Percentiles rank a stretch among this genome's conserved stretches.
Conservation (phyloP, 306 rosid species). For the Medicago truncatula region DNA sequence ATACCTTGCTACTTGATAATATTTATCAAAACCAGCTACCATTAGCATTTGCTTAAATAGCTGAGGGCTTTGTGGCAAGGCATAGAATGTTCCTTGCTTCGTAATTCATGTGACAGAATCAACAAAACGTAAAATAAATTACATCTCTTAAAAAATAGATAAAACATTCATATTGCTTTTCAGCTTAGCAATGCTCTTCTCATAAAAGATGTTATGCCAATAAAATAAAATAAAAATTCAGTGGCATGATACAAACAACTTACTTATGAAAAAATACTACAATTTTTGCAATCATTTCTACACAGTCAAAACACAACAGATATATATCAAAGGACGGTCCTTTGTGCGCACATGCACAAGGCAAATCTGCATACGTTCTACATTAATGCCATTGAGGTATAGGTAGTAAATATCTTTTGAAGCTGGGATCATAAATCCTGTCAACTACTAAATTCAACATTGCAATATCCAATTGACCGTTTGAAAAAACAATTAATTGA, state of each 20-base stretch:
- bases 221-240: not conserved
- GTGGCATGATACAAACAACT: slow-evolving; percentile 10
- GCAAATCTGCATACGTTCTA: not conserved
- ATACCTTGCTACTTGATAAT: slow-evolving; percentile 93
- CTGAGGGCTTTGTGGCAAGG: slow-evolving; percentile 98
- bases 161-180: slow-evolving; percentile 11
- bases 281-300: slow-evolving; percentile 12
- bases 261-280: not conserved
- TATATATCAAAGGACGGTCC: slow-evolving; percentile 1
- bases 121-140: slow-evolving; percentile 45
- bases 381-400: slow-evolving; percentile 2
- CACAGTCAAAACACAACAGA: not conserved
- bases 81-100: slow-evolving; percentile 99
- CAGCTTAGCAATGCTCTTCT: slow-evolving; percentile 1
- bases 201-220: slow-evolving; percentile 20
- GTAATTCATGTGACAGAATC: slow-evolving; percentile 61
- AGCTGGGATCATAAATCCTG: slow-evolving; percentile 13
- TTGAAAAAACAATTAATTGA: slow-evolving; percentile 6
- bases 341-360: not conserved
- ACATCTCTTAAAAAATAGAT: slow-evolving; percentile 21
- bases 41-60: slow-evolving; percentile 96
- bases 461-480: not conserved
- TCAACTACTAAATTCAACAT: not conserved
- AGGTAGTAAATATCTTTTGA: slow-evolving; percentile 2
- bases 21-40: slow-evolving; percentile 96